Conservation (phyloP, 2,329 filamentous ascomycete species). For the Verticillium nonalfalfae region DNA sequence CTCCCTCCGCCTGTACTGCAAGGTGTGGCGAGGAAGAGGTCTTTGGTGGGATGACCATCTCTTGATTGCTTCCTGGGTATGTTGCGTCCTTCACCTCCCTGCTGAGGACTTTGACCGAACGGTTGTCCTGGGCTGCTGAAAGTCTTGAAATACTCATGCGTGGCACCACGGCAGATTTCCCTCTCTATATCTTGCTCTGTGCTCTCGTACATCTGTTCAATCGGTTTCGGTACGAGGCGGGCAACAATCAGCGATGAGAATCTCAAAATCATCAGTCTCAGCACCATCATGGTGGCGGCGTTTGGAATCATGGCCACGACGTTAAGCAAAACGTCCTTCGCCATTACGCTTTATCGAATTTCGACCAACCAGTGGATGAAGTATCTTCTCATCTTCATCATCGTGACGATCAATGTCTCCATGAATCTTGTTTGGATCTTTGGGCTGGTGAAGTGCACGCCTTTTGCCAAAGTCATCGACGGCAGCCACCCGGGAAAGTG, state of each 20-base stretch:
- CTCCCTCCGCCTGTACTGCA: conserved; percentile 24
- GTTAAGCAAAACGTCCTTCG: conserved; percentile 15
- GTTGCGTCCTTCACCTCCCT: conserved; percentile 6
- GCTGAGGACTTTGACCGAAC: background rate
- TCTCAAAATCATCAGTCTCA: conserved; percentile 11
- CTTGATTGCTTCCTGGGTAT: conserved; percentile 22
- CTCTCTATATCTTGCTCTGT: conserved; percentile 21
- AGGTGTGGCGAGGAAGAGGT: conserved; percentile 9
- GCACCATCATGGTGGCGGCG: conserved; percentile 13
- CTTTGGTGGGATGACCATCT: conserved; percentile 19
- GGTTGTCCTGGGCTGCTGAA: background rate
- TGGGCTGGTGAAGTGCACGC: conserved; percentile 23
- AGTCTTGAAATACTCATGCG: background rate
- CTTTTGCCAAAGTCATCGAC: conserved; percentile 19
- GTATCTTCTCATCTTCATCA: conserved; percentile 20
- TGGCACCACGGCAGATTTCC: conserved; percentile 12
- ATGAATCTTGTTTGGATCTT: conserved; percentile 24
- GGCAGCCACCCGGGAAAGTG: conserved; percentile 18
- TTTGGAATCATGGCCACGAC: conserved; percentile 15
- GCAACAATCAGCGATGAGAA: conserved; percentile 12
- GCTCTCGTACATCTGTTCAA: conserved; percentile 22
- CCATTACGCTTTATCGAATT: conserved; percentile 15
- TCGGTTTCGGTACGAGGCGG: conserved; percentile 16
- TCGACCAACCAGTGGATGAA: conserved; percentile 14
- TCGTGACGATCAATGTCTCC: conserved; percentile 13